Base-by-base conservation (phyloP, 2,329 filamentous ascomycete genomes). In the Cercospora zeae-maydis region DNA sequence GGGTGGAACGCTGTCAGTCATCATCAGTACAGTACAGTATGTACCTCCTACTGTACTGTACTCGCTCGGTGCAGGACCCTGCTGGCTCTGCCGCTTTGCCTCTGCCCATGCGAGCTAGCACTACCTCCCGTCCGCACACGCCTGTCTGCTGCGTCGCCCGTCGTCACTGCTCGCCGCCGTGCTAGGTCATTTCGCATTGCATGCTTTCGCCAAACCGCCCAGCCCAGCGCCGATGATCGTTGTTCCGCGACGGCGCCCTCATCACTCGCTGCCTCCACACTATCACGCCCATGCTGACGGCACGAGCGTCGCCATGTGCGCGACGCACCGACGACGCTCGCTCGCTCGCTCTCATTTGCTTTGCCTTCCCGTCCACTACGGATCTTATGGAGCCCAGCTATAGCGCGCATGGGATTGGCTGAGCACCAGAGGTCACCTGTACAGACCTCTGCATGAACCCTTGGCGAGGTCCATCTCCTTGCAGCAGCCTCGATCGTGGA, bases 81-180 rank as follows among this genome's bases (percentile, higher is more conserved):
- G 47, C 47, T 52, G 30, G 13, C 30, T 6, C 47, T 52, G 47
- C 47, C 55, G 62, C 59, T 66, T 69, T 66, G 66, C 63, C 57
- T 56, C 30, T 58, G 52, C 37, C 54, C 58, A 61, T 58, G 60
- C 33, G 34, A 54, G 61, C 61, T 57, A 47, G 55, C 37, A n/a
- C 37, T 5, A 5, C 4, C 37, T 5, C 37, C 4, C 60, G 53
- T 21, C 49, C 62, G 56, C 61, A 33, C 47, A 19, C 37, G 37
- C 37, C n/a, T 39, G n/a, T n/a, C 24, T 42, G 16, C 11, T 19
- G 39, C 39, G 39, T 27, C 39, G 37, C 37, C 37, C 37, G 37
- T 42, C 37, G 21, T 42, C 37, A 42, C 37, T 42, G 37, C 37
- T 42, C 39, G 39, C 16, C 39, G n/a, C 39, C 6, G 39, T 16